Percentiles rank a stretch among this genome's conserved stretches.
Conservation (phyloP, 345 rosid genomes). For the Populus nigra region DNA sequence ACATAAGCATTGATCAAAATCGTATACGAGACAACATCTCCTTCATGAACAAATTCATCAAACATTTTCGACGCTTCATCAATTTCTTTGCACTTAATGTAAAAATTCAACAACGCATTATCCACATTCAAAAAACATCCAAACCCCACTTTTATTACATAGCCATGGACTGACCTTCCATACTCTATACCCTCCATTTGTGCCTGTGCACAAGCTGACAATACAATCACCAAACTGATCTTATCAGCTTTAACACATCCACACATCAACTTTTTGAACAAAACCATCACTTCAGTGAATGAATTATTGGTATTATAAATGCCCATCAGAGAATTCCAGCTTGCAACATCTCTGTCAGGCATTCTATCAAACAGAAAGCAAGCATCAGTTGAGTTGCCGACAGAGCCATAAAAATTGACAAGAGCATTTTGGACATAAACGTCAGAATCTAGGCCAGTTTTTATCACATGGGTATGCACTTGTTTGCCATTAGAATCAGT, state of each 20-base stretch:
- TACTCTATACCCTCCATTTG: slow-evolving; percentile 4
- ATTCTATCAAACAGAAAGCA: slow-evolving; percentile 15
- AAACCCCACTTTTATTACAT: slow-evolving; percentile 24
- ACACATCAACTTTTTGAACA: slow-evolving; percentile 12
- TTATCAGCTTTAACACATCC: slow-evolving; percentile 15
- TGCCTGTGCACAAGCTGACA: slow-evolving; percentile 23
- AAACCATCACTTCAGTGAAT: background rate
- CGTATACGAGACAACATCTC: slow-evolving; percentile 20
- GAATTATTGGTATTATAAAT: slow-evolving; percentile 5
- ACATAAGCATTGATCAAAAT: slow-evolving; percentile 29
- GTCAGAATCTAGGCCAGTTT: slow-evolving; percentile 15
- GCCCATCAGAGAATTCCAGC: slow-evolving; percentile 30
- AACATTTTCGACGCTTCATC: slow-evolving; percentile 14
- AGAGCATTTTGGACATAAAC: slow-evolving; percentile 23
- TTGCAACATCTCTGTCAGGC: slow-evolving; percentile 17
- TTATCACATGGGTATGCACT: slow-evolving; percentile 19
- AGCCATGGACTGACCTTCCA: slow-evolving; percentile 24
- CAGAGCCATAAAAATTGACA: slow-evolving; percentile 9
- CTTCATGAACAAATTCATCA: slow-evolving; percentile 16
- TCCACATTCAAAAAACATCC: slow-evolving; percentile 10
- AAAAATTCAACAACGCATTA: slow-evolving; percentile 26
- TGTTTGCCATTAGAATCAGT: slow-evolving; percentile 10
- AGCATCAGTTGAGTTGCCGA: background rate
- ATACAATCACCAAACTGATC: slow-evolving; percentile 14
- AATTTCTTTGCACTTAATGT: slow-evolving; percentile 19